A percentile compares a stretch with the other conserved stretches of the same genome.
These are phyloP conservation scores for Cladosporium sp. DNA, from an alignment of 2,329 filamentous ascomycete genomes.

Conservation along the genomic window DNA sequence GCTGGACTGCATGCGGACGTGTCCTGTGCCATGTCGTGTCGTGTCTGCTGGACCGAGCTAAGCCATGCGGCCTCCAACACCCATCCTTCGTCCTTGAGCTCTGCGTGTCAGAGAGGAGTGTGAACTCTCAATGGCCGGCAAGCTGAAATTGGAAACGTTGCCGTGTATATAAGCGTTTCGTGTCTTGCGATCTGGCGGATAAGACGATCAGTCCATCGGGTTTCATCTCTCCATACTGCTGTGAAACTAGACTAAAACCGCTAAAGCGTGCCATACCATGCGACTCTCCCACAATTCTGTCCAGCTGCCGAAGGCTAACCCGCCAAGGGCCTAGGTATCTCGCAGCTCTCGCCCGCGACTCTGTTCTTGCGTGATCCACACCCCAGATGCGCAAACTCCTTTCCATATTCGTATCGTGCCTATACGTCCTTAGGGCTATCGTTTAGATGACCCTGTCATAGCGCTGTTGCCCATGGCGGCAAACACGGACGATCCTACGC, in stretches of 20 bases:
- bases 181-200: too few species aligned
- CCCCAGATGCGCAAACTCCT: conserved; percentile 6
- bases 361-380: conserved; percentile 9
- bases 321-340: conserved; percentile 8
- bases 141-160: too few species aligned
- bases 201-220: too few species aligned
- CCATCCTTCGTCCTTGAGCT: too few species aligned
- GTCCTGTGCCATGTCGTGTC: too few species aligned
- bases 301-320: conserved; percentile 8
- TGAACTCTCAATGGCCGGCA: too few species aligned
- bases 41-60: too few species aligned
- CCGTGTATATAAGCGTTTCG: too few species aligned
- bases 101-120: too few species aligned
- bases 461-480: conserved; percentile 9
- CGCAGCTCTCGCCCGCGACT: conserved; percentile 4
- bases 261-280: conserved; percentile 6
- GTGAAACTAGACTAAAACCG: conserved; percentile 7
- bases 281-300: conserved; percentile 9
- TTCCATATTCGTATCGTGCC: conserved; percentile 1
- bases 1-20: not conserved
- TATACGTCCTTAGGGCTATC: not conserved
- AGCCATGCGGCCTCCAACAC: too few species aligned
- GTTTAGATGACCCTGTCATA: conserved; percentile 10
- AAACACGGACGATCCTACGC: conserved; percentile 3
- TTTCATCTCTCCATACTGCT: not conserved